phyloP scores from a whole-genome alignment of 192 early-diverging fungal species.

The Coemansia sp. region DNA sequence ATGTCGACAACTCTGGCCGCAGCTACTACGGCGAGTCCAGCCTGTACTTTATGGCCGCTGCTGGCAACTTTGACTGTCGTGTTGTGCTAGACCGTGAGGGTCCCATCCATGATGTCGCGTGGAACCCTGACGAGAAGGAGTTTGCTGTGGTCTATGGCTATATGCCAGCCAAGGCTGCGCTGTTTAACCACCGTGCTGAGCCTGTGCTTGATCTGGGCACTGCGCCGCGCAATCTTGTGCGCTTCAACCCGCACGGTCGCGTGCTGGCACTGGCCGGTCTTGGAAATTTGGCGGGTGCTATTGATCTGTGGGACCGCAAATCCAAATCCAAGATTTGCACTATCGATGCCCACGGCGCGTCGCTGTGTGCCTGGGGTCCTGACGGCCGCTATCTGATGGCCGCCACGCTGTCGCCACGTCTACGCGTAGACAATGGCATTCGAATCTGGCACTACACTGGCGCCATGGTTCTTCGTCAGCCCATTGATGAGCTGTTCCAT shows the following conservation, averaged over 20 bases:
- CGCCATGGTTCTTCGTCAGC: constrained; percentile 70
- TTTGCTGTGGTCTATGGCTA: constrained; percentile 94
- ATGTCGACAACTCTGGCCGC: constrained; percentile 91
- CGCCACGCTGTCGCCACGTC: constrained; percentile 85
- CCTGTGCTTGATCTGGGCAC: constrained; percentile 81
- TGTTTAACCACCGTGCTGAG: constrained; percentile 90
- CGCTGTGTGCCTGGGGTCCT: constrained; percentile 86
- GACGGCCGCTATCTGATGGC: constrained; percentile 92
- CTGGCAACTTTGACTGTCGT: constrained; percentile 90
- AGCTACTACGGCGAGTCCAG: constrained; percentile 98
- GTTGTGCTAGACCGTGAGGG: constrained; percentile 82
- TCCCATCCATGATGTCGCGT: constrained; percentile 93
- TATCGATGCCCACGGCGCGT: constrained; percentile 80
- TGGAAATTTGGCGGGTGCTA: constrained; percentile 90
- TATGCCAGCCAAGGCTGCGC: constrained; percentile 89
- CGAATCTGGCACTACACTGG: constrained; percentile 97
- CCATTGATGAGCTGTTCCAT: constrained; percentile 87
- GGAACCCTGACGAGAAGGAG: constrained; percentile 96
- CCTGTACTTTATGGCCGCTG: constrained; percentile 85
- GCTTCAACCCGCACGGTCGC: constrained; percentile 88
- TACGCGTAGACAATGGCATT: constrained; percentile 97
- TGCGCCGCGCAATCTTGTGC: constrained; percentile 84
- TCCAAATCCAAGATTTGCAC: constrained; percentile 79
- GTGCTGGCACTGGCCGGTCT: constrained; percentile 90
- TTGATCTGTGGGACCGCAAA: constrained; percentile 93